These are phyloP conservation scores for Bassia scoparia DNA, from an alignment of 148 eudicot genomes.

Conservation along the genomic window DNA sequence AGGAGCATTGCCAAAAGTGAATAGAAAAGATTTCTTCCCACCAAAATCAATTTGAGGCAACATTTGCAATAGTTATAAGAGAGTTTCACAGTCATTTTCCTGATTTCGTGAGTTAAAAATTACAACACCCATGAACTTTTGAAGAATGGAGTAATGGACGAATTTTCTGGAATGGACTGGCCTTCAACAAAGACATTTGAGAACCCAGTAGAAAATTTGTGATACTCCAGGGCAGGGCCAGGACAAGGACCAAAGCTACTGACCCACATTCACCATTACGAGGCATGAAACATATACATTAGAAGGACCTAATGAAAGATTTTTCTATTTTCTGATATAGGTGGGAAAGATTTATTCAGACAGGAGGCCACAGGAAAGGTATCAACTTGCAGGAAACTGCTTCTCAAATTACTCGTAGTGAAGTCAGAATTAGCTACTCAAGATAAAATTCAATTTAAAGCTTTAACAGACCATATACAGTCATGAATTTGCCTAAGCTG, in stretches of 20 bases:
- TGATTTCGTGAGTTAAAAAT: no score
- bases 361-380: neutral
- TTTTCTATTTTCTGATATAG: no score
- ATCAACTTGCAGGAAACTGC: no score
- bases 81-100: no score
- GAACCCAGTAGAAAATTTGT: neutral
- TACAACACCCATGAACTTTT: neutral
- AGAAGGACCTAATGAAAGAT: no score
- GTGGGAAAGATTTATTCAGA: neutral
- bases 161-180: neutral
- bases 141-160: neutral
- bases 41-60: neutral
- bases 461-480: no score
- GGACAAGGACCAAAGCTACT: neutral
- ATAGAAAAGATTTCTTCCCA: neutral
- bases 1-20: neutral
- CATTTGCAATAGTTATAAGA: neutral
- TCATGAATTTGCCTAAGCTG: no score
- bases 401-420: no score
- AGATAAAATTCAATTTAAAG: no score
- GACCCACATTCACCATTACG: neutral
- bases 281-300: neutral
- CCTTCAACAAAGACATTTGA: neutral
- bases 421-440: no score
- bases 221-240: neutral